Percentiles rank a stretch among this genome's conserved stretches.
Conservation (phyloP, 495 filamentous ascomycete genomes). For the Penicillium psychrofluorescens region DNA sequence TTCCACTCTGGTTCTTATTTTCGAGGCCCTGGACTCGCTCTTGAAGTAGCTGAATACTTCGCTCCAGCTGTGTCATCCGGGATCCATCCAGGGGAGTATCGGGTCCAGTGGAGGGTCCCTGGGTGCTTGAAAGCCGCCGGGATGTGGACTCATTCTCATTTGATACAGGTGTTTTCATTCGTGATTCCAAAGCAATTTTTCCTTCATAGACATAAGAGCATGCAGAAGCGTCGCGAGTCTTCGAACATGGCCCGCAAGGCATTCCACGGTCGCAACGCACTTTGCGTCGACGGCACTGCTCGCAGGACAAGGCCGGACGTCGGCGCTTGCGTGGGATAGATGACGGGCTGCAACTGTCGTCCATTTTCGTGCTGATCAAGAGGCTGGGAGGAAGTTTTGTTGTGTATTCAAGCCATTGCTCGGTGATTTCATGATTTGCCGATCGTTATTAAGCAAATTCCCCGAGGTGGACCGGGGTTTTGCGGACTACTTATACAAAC, state of each 20-base stretch:
- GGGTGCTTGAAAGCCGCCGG: not conserved
- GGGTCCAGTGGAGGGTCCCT: not conserved
- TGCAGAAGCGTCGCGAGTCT: conserved; percentile 16
- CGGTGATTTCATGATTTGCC: too few relatives aligned
- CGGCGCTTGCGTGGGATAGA: conserved; percentile 22
- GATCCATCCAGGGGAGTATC: not conserved
- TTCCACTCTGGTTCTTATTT: not conserved
- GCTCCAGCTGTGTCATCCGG: conserved; percentile 9
- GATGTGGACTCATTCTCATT: conserved; percentile 2
- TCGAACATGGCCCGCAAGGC: conserved; percentile 33
- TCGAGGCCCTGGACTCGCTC: conserved; percentile 10
- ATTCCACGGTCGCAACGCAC: conserved; percentile 35
- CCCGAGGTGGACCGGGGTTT: too few relatives aligned
- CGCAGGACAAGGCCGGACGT: conserved; percentile 35
- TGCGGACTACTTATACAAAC: too few relatives aligned
- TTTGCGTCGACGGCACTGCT: conserved; percentile 37
- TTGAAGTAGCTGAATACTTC: conserved; percentile 10
- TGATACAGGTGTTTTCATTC: not conserved
- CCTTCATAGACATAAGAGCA: conserved; percentile 19
- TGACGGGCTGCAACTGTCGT: too few relatives aligned
- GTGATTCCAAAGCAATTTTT: conserved; percentile 8
- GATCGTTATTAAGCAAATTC: too few relatives aligned
- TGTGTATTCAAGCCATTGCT: too few relatives aligned
- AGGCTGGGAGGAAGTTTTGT: too few relatives aligned
- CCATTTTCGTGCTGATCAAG: too few relatives aligned